Percentiles rank a stretch among this genome's conserved stretches.
phyloP scores from a whole-genome alignment of 768 basidiomycete species.

The Serpula lacrymans region DNA sequence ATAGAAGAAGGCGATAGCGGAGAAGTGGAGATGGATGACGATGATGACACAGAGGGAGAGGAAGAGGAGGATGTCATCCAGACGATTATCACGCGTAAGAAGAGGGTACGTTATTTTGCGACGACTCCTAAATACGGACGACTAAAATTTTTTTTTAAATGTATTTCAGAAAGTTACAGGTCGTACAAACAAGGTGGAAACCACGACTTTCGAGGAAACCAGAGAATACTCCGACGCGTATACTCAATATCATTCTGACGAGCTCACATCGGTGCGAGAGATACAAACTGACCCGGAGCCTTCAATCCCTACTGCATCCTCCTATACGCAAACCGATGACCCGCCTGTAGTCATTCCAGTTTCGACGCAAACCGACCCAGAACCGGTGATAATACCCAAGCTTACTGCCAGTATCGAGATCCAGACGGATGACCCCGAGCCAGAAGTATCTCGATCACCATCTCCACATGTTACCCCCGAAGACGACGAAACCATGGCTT shows the following conservation, averaged over 20 bases:
- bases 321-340: constrained; percentile 57
- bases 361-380: constrained; percentile 39
- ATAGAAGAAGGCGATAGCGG: constrained; percentile 32
- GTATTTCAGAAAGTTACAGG: constrained; percentile 59
- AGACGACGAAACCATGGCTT: constrained; percentile 56
- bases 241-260: constrained; percentile 64
- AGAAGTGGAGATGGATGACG: constrained; percentile 39
- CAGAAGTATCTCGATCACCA: constrained; percentile 38
- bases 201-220: constrained; percentile 48
- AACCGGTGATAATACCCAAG: constrained; percentile 26
- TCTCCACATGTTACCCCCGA: constrained; percentile 35
- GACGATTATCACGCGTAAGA: constrained; percentile 85
- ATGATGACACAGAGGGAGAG: constrained; percentile 58
- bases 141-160: constrained; percentile 3
- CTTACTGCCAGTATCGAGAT: constrained; percentile 51
- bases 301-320: constrained; percentile 41
- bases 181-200: constrained; percentile 49
- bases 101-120: constrained; percentile 48
- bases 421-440: constrained; percentile 54
- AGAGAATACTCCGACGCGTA: constrained; percentile 76
- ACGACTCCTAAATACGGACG: background rate
- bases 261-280: constrained; percentile 43
- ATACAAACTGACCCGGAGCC: constrained; percentile 65
- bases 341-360: constrained; percentile 11
- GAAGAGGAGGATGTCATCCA: constrained; percentile 67